Conservation (phyloP, 2,329 filamentous ascomycete species). For the Cladophialophora bantiana region DNA sequence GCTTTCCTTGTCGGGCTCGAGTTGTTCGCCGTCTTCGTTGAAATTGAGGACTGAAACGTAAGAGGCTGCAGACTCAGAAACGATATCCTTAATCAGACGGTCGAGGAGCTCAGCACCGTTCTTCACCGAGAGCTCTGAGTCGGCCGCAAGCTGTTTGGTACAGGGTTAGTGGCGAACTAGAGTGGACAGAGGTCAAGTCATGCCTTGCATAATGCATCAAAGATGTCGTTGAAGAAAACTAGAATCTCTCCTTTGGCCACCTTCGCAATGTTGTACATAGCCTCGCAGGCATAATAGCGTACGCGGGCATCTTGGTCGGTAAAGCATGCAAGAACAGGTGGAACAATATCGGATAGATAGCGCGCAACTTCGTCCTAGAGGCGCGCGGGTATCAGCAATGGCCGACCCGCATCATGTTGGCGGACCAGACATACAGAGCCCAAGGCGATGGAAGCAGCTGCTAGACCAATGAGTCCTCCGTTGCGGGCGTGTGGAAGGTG, state of each 20-base stretch:
- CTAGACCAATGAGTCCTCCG: slow-evolving; percentile 92
- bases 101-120: slow-evolving; percentile 96
- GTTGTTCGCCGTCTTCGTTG: slow-evolving; percentile 53
- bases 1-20: slow-evolving; percentile 47
- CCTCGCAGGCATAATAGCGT: slow-evolving; percentile 97
- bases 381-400: slow-evolving; percentile 11
- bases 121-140: slow-evolving; percentile 96
- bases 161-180: slow-evolving; percentile 29
- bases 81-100: slow-evolving; percentile 93
- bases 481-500: slow-evolving; percentile 97
- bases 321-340: slow-evolving; percentile 95
- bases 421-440: slow-evolving; percentile 73
- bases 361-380: slow-evolving; percentile 78
- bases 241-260: slow-evolving; percentile 97
- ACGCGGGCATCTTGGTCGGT: slow-evolving; percentile 97
- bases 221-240: slow-evolving; percentile 97
- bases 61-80: slow-evolving; percentile 90
- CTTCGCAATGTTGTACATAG: slow-evolving; percentile 99
- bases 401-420: not conserved
- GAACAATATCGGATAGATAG: slow-evolving; percentile 92
- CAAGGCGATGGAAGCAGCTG: slow-evolving; percentile 92
- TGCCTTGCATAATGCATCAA: slow-evolving; percentile 96
- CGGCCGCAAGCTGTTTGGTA: slow-evolving; percentile 77
- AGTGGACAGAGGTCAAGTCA: slow-evolving; percentile 32
- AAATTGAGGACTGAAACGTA: slow-evolving; percentile 88